Evolutionary conservation across 768 basidiomycete species (phyloP).

Genomic region (Boletus bicolor): DNA sequence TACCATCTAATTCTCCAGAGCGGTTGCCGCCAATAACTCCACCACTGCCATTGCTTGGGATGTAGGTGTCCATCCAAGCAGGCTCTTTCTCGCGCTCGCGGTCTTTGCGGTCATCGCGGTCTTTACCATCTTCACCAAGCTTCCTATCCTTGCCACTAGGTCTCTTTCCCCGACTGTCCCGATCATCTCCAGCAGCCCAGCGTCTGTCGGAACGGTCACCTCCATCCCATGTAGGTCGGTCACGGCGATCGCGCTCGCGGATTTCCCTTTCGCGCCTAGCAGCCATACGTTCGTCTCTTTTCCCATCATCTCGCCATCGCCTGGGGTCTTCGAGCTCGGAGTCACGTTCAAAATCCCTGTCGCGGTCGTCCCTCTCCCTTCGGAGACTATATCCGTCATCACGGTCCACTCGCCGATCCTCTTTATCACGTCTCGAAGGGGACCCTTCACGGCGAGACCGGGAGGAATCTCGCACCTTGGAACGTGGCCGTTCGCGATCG

Average conservation of each 20-base stretch:
- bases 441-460: slow-evolving; percentile 58
- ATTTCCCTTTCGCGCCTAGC: slow-evolving; percentile 54
- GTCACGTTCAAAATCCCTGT: slow-evolving; percentile 44
- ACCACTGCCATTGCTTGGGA: slow-evolving; percentile 53
- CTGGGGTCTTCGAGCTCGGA: slow-evolving; percentile 63
- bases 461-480: slow-evolving; percentile 62
- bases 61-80: slow-evolving; percentile 90
- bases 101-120: slow-evolving; percentile 51
- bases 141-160: slow-evolving; percentile 58
- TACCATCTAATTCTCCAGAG: slow-evolving; percentile 71
- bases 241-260: slow-evolving; percentile 43
- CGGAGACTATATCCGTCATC: slow-evolving; percentile 26
- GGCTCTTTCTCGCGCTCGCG: slow-evolving; percentile 76
- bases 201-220: slow-evolving; percentile 45
- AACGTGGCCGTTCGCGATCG: slow-evolving; percentile 65
- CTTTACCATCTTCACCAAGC: slow-evolving; percentile 43
- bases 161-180: slow-evolving; percentile 63
- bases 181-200: slow-evolving; percentile 65
- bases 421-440: slow-evolving; percentile 46
- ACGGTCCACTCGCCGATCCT: slow-evolving; percentile 36
- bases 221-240: slow-evolving; percentile 48
- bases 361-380: slow-evolving; percentile 38
- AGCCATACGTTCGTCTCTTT: slow-evolving; percentile 70
- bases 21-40: slow-evolving; percentile 65
- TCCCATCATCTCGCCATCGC: slow-evolving; percentile 81